These are phyloP conservation scores for Chenopodium suecicum DNA, from an alignment of 148 eudicot species.

Conservation along the genomic window DNA sequence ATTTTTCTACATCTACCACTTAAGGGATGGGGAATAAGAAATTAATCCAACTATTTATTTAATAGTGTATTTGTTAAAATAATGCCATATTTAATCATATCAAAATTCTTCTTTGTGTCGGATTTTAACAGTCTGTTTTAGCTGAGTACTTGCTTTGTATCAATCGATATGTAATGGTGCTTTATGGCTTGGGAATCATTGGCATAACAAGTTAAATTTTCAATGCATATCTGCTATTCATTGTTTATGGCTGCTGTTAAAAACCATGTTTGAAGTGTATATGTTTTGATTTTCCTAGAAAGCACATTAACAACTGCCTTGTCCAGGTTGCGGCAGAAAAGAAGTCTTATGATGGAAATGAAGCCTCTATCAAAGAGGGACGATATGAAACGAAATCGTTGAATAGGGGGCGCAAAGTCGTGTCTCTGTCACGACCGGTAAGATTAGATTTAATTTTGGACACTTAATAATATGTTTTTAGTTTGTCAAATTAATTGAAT, in stretches of 20 bases:
- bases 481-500: slow-evolving; percentile 13
- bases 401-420: slow-evolving; percentile 55
- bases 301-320: slow-evolving; percentile 5
- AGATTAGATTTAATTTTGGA: slow-evolving; percentile 28
- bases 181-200: neutral
- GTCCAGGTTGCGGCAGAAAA: slow-evolving; percentile 70
- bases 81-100: neutral
- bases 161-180: neutral
- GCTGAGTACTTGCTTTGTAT: neutral
- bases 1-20: neutral
- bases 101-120: neutral
- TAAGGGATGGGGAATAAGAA: neutral
- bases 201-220: neutral
- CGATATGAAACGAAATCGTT: slow-evolving; percentile 49
- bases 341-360: slow-evolving; percentile 56
- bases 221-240: neutral
- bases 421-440: slow-evolving; percentile 84
- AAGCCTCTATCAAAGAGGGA: slow-evolving; percentile 43
- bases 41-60: neutral
- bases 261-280: too few relatives aligned
- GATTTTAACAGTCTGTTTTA: neutral
- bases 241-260: neutral
- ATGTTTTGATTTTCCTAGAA: neutral
- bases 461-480: slow-evolving; percentile 12
- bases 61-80: neutral